These are phyloP conservation scores for Singerocomus rubriflavus DNA, from an alignment of 1,284 basidiomycete genomes.

Conservation along the genomic window DNA sequence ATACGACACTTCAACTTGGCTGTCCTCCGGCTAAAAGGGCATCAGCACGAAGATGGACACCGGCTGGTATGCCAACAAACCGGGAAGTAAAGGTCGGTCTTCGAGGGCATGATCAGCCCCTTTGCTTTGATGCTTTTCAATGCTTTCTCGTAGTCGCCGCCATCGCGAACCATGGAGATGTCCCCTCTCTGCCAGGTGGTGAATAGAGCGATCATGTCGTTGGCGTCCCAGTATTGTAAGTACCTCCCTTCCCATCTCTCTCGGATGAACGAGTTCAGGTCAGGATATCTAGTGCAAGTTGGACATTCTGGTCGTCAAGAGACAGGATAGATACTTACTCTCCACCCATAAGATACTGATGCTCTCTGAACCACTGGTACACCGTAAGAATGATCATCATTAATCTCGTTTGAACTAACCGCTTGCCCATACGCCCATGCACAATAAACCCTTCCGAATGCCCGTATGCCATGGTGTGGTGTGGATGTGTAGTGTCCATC, in stretches of 20 bases:
- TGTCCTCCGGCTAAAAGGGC: constrained; percentile 30
- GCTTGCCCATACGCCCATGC: constrained; percentile 41
- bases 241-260: constrained; percentile 38
- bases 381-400: constrained; percentile 2
- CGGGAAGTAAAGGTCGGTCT: constrained; percentile 37
- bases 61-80: constrained; percentile 14
- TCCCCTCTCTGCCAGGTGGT: constrained; percentile 41
- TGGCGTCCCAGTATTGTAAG: constrained; percentile 38
- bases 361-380: constrained; percentile 37
- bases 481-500: constrained; percentile 35
- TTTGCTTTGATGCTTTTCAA: constrained; percentile 31
- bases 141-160: constrained; percentile 29
- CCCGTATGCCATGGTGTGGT: constrained; percentile 35
- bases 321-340: constrained; percentile 20
- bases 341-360: constrained; percentile 32
- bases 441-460: constrained; percentile 36
- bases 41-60: constrained; percentile 2
- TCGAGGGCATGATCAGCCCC: constrained; percentile 34
- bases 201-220: constrained; percentile 39
- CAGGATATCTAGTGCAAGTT: constrained; percentile 26
- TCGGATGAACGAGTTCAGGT: constrained; percentile 32
- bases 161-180: constrained; percentile 33
- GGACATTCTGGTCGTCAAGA: background rate
- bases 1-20: constrained; percentile 27
- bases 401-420: constrained; percentile 20